Evolutionary conservation across 192 early-diverging fungal species (phyloP), one percentile per base, ranked within the genome.

Genomic region (Entomortierella parvispora): DNA sequence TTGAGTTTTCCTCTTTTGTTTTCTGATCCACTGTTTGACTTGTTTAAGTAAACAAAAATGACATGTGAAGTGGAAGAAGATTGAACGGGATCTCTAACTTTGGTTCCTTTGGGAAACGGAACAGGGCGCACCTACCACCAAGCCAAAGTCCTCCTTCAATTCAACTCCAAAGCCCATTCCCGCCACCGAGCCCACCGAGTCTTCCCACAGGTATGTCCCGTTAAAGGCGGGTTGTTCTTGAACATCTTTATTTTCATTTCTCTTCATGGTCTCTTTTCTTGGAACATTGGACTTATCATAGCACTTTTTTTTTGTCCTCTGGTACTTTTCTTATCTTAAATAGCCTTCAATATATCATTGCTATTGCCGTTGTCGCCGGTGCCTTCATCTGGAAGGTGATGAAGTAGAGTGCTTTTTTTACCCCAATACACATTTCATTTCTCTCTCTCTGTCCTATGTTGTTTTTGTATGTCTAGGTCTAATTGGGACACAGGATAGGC

Each of bases 111-210:
- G 11, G 8, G 31, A 15, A 29, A 4, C 17, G 45, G 14, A 57
- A 70, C n/a, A 77, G 74, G 33, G 55, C 14, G 18, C 65, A 5
- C 59, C 54, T 22, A 68, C 60, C 46, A 7, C 54, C 23, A 71
- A 63, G 51, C 42, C 58, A 18, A 77, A 77, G 56, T 42, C 65
- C 49, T 31, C 60, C 9, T 64, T 28, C 29, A 33, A 51, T 20
- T 45, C 51, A 20, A 62, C 60, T n/a, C 74, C 74, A 53, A 68
- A 64, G 60, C 74, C 74, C 53, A 77, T 68, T 40, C 65, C 65
- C 34, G 63, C 58, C 11, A n/a, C 66, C 40, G 74, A 68, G 7
- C 59, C 65, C 44, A n/a, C 48, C 15, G 65, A 62, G 12, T 34
- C 65, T 51, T 9, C 37, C 5, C 5, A 12, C 37, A 40, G 37